Conservation (phyloP, 2,329 filamentous ascomycete species). For the Pseudocercospora pini-densiflorae region DNA sequence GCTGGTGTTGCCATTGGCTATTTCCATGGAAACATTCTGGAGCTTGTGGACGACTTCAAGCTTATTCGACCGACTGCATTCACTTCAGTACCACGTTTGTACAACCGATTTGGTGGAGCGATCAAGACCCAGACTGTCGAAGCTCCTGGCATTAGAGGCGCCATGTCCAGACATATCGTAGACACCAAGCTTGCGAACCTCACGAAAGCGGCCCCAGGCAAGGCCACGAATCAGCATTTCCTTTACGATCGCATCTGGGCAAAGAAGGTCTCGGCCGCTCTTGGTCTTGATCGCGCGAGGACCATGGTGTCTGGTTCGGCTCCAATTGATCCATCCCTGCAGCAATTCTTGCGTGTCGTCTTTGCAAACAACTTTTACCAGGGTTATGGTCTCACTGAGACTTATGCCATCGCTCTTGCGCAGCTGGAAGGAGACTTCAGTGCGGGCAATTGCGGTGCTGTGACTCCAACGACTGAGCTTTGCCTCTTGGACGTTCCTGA, state of each 20-base stretch:
- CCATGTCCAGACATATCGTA: constrained; percentile 79
- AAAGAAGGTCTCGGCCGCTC: constrained; percentile 79
- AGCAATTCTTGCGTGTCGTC: constrained; percentile 84
- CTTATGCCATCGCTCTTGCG: constrained; percentile 75
- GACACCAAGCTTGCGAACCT: constrained; percentile 79
- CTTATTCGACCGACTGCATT: constrained; percentile 80
- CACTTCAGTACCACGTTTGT: constrained; percentile 87
- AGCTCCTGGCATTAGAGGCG: constrained; percentile 77
- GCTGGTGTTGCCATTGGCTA: constrained; percentile 80
- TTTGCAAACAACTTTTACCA: constrained; percentile 80
- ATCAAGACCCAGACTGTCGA: constrained; percentile 81
- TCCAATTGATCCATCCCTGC: constrained; percentile 84
- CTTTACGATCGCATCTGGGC: constrained; percentile 89
- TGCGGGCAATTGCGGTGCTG: constrained; percentile 79
- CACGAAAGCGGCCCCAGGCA: constrained; percentile 64
- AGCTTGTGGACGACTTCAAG: constrained; percentile 90
- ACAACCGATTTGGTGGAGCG: constrained; percentile 84
- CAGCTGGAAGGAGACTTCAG: constrained; percentile 74
- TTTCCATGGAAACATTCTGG: constrained; percentile 88
- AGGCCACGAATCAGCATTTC: constrained; percentile 78
- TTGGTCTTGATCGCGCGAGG: constrained; percentile 75
- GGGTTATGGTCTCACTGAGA: constrained; percentile 93
- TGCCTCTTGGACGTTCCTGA: constrained; percentile 89
- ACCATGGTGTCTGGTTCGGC: constrained; percentile 87
- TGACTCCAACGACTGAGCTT: constrained; percentile 70